Base-by-base conservation (phyloP, 495 filamentous ascomycete species). In the Geopyxis carbonaria region DNA sequence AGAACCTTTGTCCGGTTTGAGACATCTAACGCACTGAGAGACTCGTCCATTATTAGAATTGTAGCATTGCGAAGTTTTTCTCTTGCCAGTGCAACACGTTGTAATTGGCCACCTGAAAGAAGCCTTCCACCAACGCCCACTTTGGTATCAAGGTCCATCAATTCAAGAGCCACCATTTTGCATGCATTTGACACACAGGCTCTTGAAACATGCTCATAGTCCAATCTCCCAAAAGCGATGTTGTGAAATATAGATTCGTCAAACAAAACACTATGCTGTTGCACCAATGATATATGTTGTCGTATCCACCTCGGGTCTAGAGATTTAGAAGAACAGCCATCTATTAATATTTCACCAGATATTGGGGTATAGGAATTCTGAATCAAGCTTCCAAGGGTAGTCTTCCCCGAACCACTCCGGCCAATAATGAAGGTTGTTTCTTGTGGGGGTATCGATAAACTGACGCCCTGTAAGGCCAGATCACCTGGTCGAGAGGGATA, bases 381-480 rank as follows among this genome's bases (percentile, higher is more conserved):
- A 2, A 97, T 61, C 2, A 97, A 59, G 49, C 82, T 84, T 2
- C 75, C 73, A 6, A 97, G 51, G 0, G 89, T 95, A 51, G 81
- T 93, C 55, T 97, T 97, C 0, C 89, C 89, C 9, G 84, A 93
- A 1, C 89, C 89, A 47, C 84, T 93, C 38, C 66, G 67, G 2
- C 89, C 89, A 38, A 94, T 69, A 5, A 97, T 64, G 45, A 91
- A 95, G 2, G 73, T 83, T 4, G 78, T 76, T 50, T 78, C 62
- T 0, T 78, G 74, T 0, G 78, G 64, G 1, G 71, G 69, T 44
- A 95, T 92, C 45, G 65, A 67, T 31, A 93, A 70, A 11, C 59
- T 70, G 1, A 61, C 60, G 7, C 67, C 63, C 0, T 69, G 57
- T 5, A 95, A 64, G 15, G 75, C 78, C 0, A 58, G 39, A 42